Evolutionary conservation across 352 stramenopile species (phyloP).

Genomic region (Stramenopiles sp.): DNA sequence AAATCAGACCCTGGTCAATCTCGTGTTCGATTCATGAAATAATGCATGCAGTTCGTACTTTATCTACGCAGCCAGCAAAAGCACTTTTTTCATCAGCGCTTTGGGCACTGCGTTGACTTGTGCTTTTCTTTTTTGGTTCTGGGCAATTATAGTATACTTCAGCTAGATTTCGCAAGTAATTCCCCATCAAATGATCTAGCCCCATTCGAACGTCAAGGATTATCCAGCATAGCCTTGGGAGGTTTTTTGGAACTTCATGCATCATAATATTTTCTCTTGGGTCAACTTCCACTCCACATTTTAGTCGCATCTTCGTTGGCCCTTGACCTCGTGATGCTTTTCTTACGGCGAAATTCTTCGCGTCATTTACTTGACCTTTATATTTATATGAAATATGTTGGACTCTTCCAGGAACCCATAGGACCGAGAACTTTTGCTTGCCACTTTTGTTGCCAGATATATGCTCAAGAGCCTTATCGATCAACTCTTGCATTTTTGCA

Average conservation of each 20-base stretch:
- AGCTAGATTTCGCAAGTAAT: slow-evolving; percentile 8
- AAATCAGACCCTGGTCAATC: too few species aligned
- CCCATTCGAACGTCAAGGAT: background rate
- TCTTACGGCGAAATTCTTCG: background rate
- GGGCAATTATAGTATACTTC: background rate
- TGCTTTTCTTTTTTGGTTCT: background rate
- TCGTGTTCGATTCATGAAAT: background rate
- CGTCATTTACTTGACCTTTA: background rate
- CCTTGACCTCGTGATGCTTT: background rate
- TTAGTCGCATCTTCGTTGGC: background rate
- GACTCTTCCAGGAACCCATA: slow-evolving; percentile 2
- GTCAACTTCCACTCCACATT: background rate
- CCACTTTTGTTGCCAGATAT: background rate
- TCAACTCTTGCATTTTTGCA: background rate
- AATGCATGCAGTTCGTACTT: background rate
- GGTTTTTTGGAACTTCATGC: slow-evolving; percentile 11
- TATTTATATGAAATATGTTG: slow-evolving; percentile 9
- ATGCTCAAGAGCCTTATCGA: background rate
- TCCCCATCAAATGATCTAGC: background rate
- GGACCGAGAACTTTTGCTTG: background rate
- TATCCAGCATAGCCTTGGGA: background rate
- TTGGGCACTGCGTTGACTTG: background rate
- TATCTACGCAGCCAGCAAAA: background rate
- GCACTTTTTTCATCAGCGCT: too few species aligned
- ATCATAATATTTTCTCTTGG: background rate